Conservation (phyloP, 257 asterid genomes). For the Scutellaria galericulata region DNA sequence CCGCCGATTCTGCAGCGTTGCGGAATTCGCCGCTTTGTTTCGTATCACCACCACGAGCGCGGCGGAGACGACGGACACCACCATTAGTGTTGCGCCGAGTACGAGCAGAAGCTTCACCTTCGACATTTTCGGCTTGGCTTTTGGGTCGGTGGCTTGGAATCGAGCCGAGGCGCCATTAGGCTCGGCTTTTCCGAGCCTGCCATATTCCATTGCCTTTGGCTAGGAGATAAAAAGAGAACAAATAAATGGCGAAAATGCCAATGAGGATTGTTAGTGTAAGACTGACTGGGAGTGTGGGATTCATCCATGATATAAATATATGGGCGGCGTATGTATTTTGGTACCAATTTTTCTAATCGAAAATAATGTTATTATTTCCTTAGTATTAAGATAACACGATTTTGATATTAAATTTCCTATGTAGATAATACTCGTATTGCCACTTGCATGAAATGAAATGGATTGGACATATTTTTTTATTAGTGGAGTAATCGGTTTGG, state of each 20-base stretch:
- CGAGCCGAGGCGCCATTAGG: slow-evolving; percentile 51
- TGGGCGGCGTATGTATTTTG: slow-evolving; percentile 21
- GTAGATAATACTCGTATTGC: too few relatives aligned
- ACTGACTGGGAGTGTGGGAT: neutral
- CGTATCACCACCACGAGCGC: slow-evolving; percentile 52
- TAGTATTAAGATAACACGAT: too few relatives aligned
- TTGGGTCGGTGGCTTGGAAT: slow-evolving; percentile 33
- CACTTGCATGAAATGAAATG: too few relatives aligned
- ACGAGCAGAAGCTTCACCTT: slow-evolving; percentile 51
- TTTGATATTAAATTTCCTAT: neutral
- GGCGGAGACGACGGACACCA: slow-evolving; percentile 58
- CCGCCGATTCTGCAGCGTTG: slow-evolving; percentile 39
- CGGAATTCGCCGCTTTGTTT: slow-evolving; percentile 36
- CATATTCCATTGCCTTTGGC: slow-evolving; percentile 56
- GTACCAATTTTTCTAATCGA: neutral
- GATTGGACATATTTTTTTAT: too few relatives aligned
- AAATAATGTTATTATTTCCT: too few relatives aligned
- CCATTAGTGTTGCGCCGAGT: slow-evolving; percentile 51
- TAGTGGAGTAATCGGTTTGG: too few relatives aligned
- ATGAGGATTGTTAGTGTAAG: slow-evolving; percentile 2
- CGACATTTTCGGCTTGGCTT: slow-evolving; percentile 31
- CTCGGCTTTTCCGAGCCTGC: slow-evolving; percentile 54
- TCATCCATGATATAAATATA: neutral
- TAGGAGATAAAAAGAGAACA: neutral
- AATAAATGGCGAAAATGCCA: neutral